A percentile compares a stretch with the other conserved stretches of the same genome.
These are phyloP conservation scores for Lepraria neglecta DNA, from an alignment of 495 filamentous ascomycete genomes.

Conservation along the genomic window DNA sequence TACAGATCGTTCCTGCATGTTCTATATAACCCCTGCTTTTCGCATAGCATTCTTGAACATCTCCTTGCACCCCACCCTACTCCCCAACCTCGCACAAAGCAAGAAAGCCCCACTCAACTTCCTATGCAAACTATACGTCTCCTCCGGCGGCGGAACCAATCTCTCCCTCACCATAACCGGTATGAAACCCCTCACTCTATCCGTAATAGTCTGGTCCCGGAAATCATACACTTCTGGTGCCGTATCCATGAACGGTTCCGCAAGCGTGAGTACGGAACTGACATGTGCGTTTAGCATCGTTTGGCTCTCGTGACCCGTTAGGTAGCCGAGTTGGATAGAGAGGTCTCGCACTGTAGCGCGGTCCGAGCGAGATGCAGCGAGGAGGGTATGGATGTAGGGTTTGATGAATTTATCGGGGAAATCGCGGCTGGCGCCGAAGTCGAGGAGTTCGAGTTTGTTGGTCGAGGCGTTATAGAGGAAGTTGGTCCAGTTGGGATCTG, in stretches of 20 bases:
- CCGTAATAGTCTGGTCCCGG: constrained; percentile 87
- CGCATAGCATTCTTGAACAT: constrained; percentile 65
- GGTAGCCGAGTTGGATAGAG: constrained; percentile 79
- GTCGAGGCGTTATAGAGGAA: constrained; percentile 79
- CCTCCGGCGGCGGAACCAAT: constrained; percentile 85
- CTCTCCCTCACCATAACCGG: constrained; percentile 88
- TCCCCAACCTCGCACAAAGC: constrained; percentile 80
- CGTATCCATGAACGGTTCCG: constrained; percentile 74
- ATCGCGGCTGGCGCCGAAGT: constrained; percentile 89
- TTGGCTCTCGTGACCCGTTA: constrained; percentile 78
- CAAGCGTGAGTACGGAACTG: constrained; percentile 73
- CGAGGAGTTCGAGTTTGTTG: constrained; percentile 78
- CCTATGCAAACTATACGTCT: constrained; percentile 93
- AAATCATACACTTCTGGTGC: constrained; percentile 90
- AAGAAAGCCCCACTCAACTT: constrained; percentile 95
- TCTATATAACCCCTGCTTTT: not conserved
- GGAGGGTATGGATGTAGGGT: constrained; percentile 69
- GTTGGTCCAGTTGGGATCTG: constrained; percentile 99
- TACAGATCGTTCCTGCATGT: not conserved
- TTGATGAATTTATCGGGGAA: constrained; percentile 73
- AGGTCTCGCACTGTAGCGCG: constrained; percentile 54
- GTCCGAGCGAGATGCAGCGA: constrained; percentile 68
- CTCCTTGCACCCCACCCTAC: constrained; percentile 70
- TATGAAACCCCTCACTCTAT: constrained; percentile 77
- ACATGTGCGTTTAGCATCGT: constrained; percentile 85